Base-by-base conservation (phyloP, 2,329 filamentous ascomycete genomes). In the Penicillium sp. region DNA sequence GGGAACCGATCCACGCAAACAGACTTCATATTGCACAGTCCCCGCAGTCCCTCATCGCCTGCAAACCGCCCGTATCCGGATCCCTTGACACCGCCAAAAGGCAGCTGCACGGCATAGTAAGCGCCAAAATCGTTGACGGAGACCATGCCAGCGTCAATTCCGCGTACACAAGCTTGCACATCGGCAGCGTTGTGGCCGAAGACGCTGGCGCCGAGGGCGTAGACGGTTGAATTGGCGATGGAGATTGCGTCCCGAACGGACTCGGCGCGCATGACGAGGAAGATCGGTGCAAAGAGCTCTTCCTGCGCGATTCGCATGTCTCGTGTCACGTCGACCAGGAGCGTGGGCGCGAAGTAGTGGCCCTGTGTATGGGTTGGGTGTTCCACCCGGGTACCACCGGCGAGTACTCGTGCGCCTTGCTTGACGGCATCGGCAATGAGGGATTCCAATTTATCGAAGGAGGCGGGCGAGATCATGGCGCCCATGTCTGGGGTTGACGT, bases 31-130 rank as follows among this genome's bases (percentile, higher is more conserved):
- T 97, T 96, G 68, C 89, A 95, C 44, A 98, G 65, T 3, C 84
- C 84, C 28, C 88, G 77, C 18, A 98, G 71, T 0, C 93, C 93
- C 66, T 98, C 93, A 55, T 87, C 84, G 20, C 89, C 93, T 0
- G 89, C 91, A 69, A 98, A 98, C 2, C 91, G 79, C 1, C 93
- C 93, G 66, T 97, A 97, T 0, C 87, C 93, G 20, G 87, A 94
- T 1, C 89, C 91, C 47, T 81, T 82, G n/a, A 87, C 82, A 44
- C 90, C 93, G 29, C 93, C 93, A 69, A 98, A 98, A 0, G 93
- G 93, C 31, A 98, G 73, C 69, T 95, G 89, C 6, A 95, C 90
- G 42, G 91, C 89, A 65, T 98, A 98, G 68, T 84, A 96, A 23
- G 83, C 85, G 16, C 85, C 93, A 63, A 98, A 98, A 72, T 98